Percentiles rank a stretch among this genome's conserved stretches.
phyloP scores from a whole-genome alignment of 805 yeast genomes.

The Tetrapisispora nanseiensis region DNA sequence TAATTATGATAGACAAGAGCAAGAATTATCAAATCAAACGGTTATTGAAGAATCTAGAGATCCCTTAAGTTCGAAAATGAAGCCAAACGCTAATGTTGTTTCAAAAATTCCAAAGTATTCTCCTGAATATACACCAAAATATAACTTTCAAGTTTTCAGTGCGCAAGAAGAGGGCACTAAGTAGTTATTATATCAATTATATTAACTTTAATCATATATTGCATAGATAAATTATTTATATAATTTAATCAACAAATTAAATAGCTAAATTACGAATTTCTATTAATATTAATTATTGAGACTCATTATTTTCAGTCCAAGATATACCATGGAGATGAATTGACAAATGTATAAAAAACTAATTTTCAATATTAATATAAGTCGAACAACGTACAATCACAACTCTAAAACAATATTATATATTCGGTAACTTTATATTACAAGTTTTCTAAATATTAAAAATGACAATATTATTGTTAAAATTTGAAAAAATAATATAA shows the following conservation, averaged over 20 bases:
- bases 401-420: too few relatives aligned
- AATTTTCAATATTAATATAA: too few relatives aligned
- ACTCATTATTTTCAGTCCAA: too few relatives aligned
- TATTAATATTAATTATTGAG: not conserved
- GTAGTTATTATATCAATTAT: not conserved
- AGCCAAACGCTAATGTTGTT: not conserved
- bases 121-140: not conserved
- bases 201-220: not conserved
- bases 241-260: not conserved
- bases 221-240: conserved; percentile 2
- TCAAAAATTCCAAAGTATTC: conserved; percentile 1
- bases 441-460: too few relatives aligned
- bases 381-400: too few relatives aligned
- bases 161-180: not conserved
- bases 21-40: not conserved
- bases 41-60: too few relatives aligned
- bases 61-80: too few relatives aligned
- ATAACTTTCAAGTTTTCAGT: not conserved
- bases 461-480: too few relatives aligned
- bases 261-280: too few relatives aligned
- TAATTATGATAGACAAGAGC: not conserved
- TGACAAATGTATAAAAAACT: not conserved
- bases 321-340: not conserved
- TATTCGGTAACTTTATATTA: too few relatives aligned
- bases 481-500: too few relatives aligned